phyloP scores from a whole-genome alignment of 768 basidiomycete species.

The Mycena haematopus region DNA sequence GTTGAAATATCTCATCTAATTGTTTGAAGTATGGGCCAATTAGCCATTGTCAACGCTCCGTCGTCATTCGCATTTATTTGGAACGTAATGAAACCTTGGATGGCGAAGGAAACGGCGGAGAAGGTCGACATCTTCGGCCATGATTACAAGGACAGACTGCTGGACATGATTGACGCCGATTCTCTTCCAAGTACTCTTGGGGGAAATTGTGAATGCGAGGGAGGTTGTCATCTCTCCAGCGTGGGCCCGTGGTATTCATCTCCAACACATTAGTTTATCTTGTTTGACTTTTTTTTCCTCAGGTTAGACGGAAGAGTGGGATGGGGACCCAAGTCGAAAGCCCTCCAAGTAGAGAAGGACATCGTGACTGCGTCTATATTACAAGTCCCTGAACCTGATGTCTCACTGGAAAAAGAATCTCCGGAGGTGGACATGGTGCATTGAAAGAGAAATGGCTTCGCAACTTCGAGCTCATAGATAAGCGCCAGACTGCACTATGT shows the following conservation, averaged over 20 bases:
- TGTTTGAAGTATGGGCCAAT: slow-evolving; percentile 67
- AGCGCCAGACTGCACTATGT: not conserved
- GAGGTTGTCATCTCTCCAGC: slow-evolving; percentile 66
- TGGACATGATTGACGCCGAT: slow-evolving; percentile 67
- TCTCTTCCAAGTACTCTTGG: slow-evolving; percentile 67
- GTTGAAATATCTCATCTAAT: not conserved
- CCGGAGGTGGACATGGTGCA: not conserved
- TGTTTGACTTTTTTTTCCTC: not conserved
- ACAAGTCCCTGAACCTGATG: not conserved
- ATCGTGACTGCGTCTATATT: not conserved
- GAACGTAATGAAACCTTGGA: slow-evolving; percentile 72
- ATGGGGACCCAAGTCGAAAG: slow-evolving; percentile 50
- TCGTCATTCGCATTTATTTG: slow-evolving; percentile 77
- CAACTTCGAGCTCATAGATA: not conserved
- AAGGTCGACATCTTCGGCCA: slow-evolving; percentile 72
- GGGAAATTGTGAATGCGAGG: slow-evolving; percentile 69
- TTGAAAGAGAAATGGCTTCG: not conserved
- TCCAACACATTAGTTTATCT: not conserved
- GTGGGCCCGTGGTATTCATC: slow-evolving; percentile 62
- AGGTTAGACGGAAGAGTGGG: slow-evolving; percentile 61
- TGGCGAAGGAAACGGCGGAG: slow-evolving; percentile 72
- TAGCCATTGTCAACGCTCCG: slow-evolving; percentile 76
- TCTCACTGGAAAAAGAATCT: not conserved
- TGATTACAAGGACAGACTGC: slow-evolving; percentile 61
- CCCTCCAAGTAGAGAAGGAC: slow-evolving; percentile 1